A percentile compares a stretch with the other conserved stretches of the same genome.
These are phyloP conservation scores for Sporothrix globosa DNA, from an alignment of 2,329 filamentous ascomycete species.

Conservation along the genomic window DNA sequence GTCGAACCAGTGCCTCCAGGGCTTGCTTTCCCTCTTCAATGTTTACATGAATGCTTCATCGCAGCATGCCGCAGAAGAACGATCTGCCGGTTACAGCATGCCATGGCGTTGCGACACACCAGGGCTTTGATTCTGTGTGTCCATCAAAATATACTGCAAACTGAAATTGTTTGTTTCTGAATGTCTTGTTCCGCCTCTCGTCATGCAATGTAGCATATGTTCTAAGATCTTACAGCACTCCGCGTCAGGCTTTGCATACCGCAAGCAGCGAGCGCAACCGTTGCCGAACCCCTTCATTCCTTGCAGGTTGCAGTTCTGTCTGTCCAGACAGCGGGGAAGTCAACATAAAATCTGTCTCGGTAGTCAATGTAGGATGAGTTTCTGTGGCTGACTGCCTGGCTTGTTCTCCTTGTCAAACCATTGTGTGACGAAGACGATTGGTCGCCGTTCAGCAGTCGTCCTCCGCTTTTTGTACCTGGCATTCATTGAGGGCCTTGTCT, in stretches of 20 bases:
- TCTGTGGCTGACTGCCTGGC: not conserved
- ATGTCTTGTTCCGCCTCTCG: not conserved
- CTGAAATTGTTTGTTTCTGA: not conserved
- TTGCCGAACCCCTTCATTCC: conserved; percentile 1
- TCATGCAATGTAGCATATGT: not conserved
- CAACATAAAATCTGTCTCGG: not conserved
- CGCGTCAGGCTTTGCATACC: conserved; percentile 2
- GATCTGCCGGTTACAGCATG: conserved; percentile 12
- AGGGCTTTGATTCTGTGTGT: not conserved
- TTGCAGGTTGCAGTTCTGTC: not conserved
- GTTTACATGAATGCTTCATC: conserved; percentile 5
- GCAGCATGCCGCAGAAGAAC: conserved; percentile 5
- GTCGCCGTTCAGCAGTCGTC: conserved; percentile 7
- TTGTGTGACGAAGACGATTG: not conserved
- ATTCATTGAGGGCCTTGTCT: not conserved
- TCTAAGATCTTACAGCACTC: conserved; percentile 4
- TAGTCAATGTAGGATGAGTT: not conserved
- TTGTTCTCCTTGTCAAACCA: not conserved
- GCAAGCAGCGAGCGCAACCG: not conserved
- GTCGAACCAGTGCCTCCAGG: not conserved
- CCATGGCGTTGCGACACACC: not conserved
- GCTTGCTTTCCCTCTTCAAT: not conserved
- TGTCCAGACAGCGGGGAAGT: not conserved
- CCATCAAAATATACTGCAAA: not conserved
- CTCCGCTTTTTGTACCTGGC: not conserved